phyloP scores from a whole-genome alignment of 208 protist species.

The Novymonas esmeraldas region DNA sequence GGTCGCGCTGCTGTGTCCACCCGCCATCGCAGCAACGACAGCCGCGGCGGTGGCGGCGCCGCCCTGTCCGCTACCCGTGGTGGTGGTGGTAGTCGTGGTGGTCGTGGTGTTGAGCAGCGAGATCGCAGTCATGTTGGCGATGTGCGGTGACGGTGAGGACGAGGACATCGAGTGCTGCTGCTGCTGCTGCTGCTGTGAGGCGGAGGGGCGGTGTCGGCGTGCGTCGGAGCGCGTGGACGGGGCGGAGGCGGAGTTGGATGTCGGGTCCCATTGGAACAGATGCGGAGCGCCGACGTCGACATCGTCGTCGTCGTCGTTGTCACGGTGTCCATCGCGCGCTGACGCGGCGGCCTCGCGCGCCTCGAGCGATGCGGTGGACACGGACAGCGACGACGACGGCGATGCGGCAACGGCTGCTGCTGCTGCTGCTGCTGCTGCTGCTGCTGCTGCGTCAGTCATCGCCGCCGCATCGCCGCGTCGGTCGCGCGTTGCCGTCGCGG shows the following conservation, averaged over 20 bases:
- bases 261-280: conserved; percentile 77
- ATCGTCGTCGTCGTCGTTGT: not conserved
- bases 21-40: not conserved
- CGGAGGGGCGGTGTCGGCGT: not conserved
- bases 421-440: not conserved
- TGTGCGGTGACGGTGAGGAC: conserved; percentile 27
- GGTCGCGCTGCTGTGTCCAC: no score
- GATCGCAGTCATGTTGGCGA: conserved; percentile 22
- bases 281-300: not conserved
- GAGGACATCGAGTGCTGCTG: conserved; percentile 14
- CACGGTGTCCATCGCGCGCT: not conserved
- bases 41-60: not conserved
- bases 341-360: not conserved
- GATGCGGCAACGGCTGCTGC: not conserved
- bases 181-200: conserved; percentile 18
- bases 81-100: conserved; percentile 6
- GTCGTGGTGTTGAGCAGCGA: conserved; percentile 3
- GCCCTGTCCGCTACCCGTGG: not conserved
- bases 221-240: not conserved
- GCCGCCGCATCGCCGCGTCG: not conserved
- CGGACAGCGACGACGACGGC: conserved; percentile 7
- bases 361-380: conserved; percentile 1
- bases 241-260: conserved; percentile 42
- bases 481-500: not conserved
- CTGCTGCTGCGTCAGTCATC: not conserved